Percentiles rank a stretch among this genome's conserved stretches.
These are phyloP conservation scores for Solanum phureja DNA, from an alignment of 257 asterid genomes.

Conservation along the genomic window DNA sequence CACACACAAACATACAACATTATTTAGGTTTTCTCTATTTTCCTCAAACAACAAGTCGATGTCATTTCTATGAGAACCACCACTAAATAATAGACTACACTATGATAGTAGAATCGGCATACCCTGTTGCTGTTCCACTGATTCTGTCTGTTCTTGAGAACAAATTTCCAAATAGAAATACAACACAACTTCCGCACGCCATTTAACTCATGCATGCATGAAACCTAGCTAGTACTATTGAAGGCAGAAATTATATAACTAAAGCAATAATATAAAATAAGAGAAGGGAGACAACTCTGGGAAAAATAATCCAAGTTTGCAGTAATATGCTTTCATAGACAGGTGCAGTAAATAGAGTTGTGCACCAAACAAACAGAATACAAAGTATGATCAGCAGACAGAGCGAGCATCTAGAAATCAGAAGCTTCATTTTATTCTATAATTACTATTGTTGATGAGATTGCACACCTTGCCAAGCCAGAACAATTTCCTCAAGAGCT, in stretches of 20 bases:
- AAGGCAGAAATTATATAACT: not conserved
- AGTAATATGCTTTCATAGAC: not conserved
- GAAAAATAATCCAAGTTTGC: not conserved
- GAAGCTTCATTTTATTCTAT: not conserved
- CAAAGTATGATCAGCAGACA: not conserved
- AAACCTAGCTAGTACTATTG: not conserved
- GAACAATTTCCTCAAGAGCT: slow-evolving; percentile 31
- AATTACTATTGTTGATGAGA: not conserved
- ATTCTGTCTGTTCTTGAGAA: not conserved
- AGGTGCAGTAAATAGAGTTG: not conserved
- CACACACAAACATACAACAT: not conserved
- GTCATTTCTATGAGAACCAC: not conserved
- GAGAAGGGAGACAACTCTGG: not conserved
- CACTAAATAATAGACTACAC: not conserved
- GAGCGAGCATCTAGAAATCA: not conserved
- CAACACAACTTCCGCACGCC: not conserved
- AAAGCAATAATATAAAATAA: not conserved
- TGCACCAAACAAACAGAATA: not conserved
- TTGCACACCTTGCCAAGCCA: slow-evolving; percentile 48
- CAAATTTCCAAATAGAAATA: not conserved
- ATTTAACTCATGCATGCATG: not conserved
- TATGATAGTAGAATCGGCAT: not conserved
- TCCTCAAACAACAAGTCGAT: not conserved
- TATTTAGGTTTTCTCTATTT: not conserved
- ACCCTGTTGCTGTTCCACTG: not conserved